A percentile compares a stretch with the other conserved stretches of the same genome.
These are phyloP conservation scores for Neoboletus brunneissimus DNA, from an alignment of 768 basidiomycete genomes.

Conservation along the genomic window DNA sequence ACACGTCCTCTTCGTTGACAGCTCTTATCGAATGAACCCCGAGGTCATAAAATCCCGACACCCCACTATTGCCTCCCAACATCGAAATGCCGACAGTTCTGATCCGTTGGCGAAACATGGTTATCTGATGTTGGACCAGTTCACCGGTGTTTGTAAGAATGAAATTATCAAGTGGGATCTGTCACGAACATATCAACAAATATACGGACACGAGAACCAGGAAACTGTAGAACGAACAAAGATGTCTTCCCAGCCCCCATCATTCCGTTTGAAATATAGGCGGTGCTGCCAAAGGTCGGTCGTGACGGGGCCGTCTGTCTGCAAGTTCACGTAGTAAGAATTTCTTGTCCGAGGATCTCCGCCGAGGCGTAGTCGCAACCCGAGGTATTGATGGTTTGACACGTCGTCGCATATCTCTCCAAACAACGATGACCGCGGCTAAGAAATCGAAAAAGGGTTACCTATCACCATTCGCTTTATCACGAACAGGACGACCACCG, in stretches of 20 bases:
- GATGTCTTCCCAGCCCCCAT: conserved; percentile 77
- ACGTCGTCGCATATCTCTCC: conserved; percentile 85
- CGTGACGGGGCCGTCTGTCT: conserved; percentile 77
- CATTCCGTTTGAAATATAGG: conserved; percentile 67
- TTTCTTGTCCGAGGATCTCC: conserved; percentile 75
- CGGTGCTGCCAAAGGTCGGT: conserved; percentile 95
- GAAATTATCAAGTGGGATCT: conserved; percentile 83
- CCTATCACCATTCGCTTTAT: not conserved
- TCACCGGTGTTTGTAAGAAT: conserved; percentile 74
- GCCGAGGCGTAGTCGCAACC: conserved; percentile 71
- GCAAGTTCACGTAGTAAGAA: conserved; percentile 92
- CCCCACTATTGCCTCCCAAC: conserved; percentile 77
- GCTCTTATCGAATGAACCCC: conserved; percentile 78
- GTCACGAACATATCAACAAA: conserved; percentile 8
- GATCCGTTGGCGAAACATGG: conserved; percentile 72
- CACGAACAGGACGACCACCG: not conserved
- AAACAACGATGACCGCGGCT: conserved; percentile 81
- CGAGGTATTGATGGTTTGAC: conserved; percentile 75
- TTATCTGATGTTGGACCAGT: conserved; percentile 64
- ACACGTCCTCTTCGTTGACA: conserved; percentile 71
- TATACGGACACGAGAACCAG: not conserved
- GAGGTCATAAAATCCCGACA: conserved; percentile 76
- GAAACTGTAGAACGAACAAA: conserved; percentile 49
- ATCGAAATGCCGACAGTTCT: conserved; percentile 84
- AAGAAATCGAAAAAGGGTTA: not conserved